Evolutionary conservation across 1,284 basidiomycete genomes (phyloP).

Genomic region (Golubevia sp.): DNA sequence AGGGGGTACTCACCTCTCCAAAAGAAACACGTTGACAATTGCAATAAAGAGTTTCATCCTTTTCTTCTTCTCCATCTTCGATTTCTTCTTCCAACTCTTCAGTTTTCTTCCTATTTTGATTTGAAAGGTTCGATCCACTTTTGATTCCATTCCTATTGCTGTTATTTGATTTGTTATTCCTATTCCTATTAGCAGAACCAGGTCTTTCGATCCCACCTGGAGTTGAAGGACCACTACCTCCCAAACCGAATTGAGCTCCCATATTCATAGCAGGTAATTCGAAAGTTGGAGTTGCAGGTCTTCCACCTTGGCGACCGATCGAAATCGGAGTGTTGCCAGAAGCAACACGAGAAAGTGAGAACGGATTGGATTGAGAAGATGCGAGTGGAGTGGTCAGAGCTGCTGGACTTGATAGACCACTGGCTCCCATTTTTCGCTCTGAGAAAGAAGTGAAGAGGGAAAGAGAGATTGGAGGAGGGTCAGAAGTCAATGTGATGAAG

Average conservation of each 20-base stretch:
- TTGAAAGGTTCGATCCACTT: not conserved
- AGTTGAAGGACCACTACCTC: not conserved
- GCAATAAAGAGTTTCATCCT: conserved; percentile 56
- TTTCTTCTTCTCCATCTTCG: conserved; percentile 20
- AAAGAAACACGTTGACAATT: conserved; percentile 58
- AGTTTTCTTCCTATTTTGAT: not conserved
- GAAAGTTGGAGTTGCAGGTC: no score
- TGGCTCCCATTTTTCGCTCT: not conserved
- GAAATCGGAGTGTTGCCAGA: not conserved
- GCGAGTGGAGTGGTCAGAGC: no score
- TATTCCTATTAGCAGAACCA: not conserved
- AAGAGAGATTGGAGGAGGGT: not conserved
- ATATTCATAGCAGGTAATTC: no score
- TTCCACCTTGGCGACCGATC: not conserved
- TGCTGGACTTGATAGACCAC: no score
- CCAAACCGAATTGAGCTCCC: not conserved
- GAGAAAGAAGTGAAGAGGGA: not conserved
- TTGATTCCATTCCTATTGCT: not conserved
- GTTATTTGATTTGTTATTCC: not conserved
- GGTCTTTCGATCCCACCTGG: not conserved
- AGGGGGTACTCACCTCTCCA: conserved; percentile 57
- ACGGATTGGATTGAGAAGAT: not conserved
- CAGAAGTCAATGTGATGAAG: not conserved
- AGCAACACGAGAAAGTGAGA: not conserved
- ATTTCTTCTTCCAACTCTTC: not conserved